Conservation (phyloP, 208 protist genomes). For the Wallacemonas sp. region DNA sequence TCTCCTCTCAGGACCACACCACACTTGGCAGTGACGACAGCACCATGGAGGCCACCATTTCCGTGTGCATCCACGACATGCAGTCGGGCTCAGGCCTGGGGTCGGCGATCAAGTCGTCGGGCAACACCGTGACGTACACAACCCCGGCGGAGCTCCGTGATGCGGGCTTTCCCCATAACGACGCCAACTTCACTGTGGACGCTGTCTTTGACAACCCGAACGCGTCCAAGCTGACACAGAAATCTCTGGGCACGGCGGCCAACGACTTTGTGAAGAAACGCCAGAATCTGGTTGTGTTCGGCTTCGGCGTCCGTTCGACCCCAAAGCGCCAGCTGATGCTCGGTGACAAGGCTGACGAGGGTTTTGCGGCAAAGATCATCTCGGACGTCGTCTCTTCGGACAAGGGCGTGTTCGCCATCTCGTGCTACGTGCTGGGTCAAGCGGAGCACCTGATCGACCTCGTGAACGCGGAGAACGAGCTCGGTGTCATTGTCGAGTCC, state of each 20-base stretch:
- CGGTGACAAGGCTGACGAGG: constrained; percentile 47
- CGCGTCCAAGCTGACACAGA: constrained; percentile 25
- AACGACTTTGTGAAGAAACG: constrained; percentile 55
- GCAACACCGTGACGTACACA: constrained; percentile 55
- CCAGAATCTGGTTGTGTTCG: constrained; percentile 85
- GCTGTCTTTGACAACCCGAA: constrained; percentile 44
- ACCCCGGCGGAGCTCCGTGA: constrained; percentile 53
- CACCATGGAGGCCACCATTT: constrained; percentile 69
- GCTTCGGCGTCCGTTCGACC: constrained; percentile 79
- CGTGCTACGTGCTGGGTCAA: constrained; percentile 72
- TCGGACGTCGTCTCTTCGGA: constrained; percentile 42
- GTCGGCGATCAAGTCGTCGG: constrained; percentile 29
- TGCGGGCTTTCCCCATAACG: constrained; percentile 65
- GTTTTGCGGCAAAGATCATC: constrained; percentile 75
- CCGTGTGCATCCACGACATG: constrained; percentile 66
- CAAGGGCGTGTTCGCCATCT: constrained; percentile 65
- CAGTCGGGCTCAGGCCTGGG: constrained; percentile 34
- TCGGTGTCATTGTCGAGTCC: constrained; percentile 81
- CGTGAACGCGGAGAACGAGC: constrained; percentile 74
- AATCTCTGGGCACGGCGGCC: constrained; percentile 32
- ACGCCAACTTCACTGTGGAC: constrained; percentile 67
- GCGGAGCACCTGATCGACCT: constrained; percentile 81
- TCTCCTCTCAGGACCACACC: not conserved
- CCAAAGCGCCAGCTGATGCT: constrained; percentile 85
- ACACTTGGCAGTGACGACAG: not conserved